These are phyloP conservation scores for Fulvia fulva DNA, from an alignment of 2,329 filamentous ascomycete species.

Conservation along the genomic window DNA sequence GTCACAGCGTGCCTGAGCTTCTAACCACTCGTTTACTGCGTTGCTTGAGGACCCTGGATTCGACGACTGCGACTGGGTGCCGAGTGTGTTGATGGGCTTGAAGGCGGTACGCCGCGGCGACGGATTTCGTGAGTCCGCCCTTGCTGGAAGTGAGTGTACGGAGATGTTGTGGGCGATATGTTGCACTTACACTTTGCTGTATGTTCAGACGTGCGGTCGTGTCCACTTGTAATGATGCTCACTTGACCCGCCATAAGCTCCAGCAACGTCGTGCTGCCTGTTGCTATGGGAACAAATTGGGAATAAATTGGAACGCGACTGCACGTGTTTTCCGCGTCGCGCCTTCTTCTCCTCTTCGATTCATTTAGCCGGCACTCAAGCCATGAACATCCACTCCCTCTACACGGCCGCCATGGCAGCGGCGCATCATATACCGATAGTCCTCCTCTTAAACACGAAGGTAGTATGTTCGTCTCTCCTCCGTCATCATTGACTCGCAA, in stretches of 20 bases:
- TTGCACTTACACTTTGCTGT: neutral
- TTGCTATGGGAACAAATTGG: neutral
- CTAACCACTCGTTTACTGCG: conserved; percentile 3
- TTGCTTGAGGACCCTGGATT: conserved; percentile 2
- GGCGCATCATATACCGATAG: neutral
- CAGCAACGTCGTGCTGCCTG: neutral
- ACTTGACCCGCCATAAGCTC: too few relatives aligned
- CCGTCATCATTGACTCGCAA: neutral
- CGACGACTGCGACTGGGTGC: conserved; percentile 9
- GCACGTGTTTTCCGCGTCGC: neutral
- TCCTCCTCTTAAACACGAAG: too few relatives aligned
- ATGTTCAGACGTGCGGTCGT: neutral
- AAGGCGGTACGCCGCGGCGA: conserved; percentile 8
- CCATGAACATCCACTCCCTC: neutral
- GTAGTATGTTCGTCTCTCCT: neutral
- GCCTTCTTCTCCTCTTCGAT: neutral
- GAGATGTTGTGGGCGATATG: neutral
- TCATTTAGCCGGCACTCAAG: neutral
- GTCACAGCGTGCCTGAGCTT: neutral
- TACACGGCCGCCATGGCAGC: neutral
- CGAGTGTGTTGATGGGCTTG: conserved; percentile 21
- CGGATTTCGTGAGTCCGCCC: neutral
- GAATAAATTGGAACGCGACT: neutral
- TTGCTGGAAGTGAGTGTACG: neutral
- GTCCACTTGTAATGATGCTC: too few relatives aligned